Percentiles rank a stretch among this genome's conserved stretches.
Conservation (phyloP, 2,329 filamentous ascomycete species). For the Lecanicillium sp. region DNA sequence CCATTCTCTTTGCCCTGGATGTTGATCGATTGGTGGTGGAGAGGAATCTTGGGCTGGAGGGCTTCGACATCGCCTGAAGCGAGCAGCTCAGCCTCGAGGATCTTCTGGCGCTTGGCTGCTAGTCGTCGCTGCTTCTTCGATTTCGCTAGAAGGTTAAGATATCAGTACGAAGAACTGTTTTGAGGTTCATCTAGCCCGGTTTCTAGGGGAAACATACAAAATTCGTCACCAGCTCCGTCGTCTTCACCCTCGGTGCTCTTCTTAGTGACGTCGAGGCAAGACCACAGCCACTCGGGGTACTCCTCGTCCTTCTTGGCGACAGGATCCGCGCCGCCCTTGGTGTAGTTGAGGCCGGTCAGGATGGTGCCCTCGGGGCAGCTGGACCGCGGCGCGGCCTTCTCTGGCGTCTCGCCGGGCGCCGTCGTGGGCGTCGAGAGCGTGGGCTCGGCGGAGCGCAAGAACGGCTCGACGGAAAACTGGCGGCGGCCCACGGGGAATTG, state of each 20-base stretch:
- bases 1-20: conserved; percentile 48
- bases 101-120: conserved; percentile 59
- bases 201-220: conserved; percentile 54
- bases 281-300: conserved; percentile 80
- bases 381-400: conserved; percentile 32
- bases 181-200: background rate
- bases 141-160: conserved; percentile 55
- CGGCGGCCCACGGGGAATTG: conserved; percentile 29
- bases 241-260: conserved; percentile 43
- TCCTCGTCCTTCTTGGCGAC: conserved; percentile 67
- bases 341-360: conserved; percentile 69
- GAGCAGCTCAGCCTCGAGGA: conserved; percentile 52
- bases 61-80: conserved; percentile 61
- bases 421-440: conserved; percentile 31
- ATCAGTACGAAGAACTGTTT: background rate
- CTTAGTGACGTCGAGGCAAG: conserved; percentile 57
- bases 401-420: conserved; percentile 25
- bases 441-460: conserved; percentile 32
- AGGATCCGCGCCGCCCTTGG: conserved; percentile 67
- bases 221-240: conserved; percentile 63
- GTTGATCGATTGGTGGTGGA: conserved; percentile 75
- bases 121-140: conserved; percentile 73
- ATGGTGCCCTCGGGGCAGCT: conserved; percentile 62
- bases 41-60: conserved; percentile 62
- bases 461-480: conserved; percentile 35